Evolutionary conservation across 1,139 yeast species (phyloP), one percentile per base, ranked within the genome.

Genomic region (Chernovozyma sophiae-reginae): DNA sequence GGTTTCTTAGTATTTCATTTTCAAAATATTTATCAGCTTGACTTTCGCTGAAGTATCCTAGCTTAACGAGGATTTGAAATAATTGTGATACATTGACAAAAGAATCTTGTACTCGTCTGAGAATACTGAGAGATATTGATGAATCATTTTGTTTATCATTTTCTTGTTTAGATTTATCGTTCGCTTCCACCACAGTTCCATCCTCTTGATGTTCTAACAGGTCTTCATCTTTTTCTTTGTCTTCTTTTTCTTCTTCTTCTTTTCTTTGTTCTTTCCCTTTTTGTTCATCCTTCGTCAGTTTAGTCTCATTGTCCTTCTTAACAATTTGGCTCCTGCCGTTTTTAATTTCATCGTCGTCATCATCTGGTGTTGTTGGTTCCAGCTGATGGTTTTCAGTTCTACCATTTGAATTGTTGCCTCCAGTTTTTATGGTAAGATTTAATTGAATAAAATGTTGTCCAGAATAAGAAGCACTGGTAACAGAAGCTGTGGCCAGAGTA

Each of bases 51-150:
- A 62, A 56, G 32, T 53, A 47, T 14, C 57, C 60, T n/a, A 67
- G 52, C 24, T 45, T 50, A 13, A 57, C 52, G 35, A 68, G 55
- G n/a, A 69, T 55, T 14, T 47, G 43, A 41, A 70, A 58, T 37
- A 70, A 50, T 43, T 69, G 76, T 15, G 59, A 50, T n/a, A 65
- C 49, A 43, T 70, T 70, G 35, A 70, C 53, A 43, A 61, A 70
- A 15, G 73, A 67, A 47, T 70, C 76, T 41, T 65, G 71, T 15
- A 69, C 72, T 29, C 74, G 55, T 46, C 75, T 59, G 42, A 70
- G 59, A 6, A 70, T 54, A 14, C 52, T 39, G 17, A 58, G 36
- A 12, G 52, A 23, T 6, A 26, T 16, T 7, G 10, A 20, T 7
- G 23, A 10, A 7, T 20, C 10, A 6, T 20, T 6, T 20, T 7